Evolutionary conservation across 108 stramenopile species (phyloP), one percentile per base, ranked within the genome.

Genomic region (Skeletonema tropicum): DNA sequence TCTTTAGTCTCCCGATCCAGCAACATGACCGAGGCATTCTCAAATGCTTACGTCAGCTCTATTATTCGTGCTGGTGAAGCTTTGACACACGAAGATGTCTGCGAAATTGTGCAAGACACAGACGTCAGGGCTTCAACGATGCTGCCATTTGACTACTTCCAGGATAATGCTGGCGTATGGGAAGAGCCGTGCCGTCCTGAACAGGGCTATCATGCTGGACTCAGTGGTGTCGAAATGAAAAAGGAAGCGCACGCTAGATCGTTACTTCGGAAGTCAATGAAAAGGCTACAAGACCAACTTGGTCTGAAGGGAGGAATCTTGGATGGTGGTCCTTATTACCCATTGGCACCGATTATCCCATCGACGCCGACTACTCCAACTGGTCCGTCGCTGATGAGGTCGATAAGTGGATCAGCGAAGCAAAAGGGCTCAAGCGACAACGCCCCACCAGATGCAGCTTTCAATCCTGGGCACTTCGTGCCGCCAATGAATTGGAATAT

Each of bases 11-110:
- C 94, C 36, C 68, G 85, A 33, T 76, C 77, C 61, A 74, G 90
- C 23, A 91, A 88, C 15, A 90, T 95, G 91, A 87, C 89, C 15
- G 80, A 92, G 59, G 66, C 86, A 57, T 95, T 95, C 73, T 90
- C 94, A 5, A 85, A 95, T 78, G 87, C 94, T 10, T 95, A 92
- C 66, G 83, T 85, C 10, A 91, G 91, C 66, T 79, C 94, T 31
- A 84, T 92, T 67, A 85, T 92, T 60, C 90, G 91, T 49, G 94
- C 91, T 32, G 94, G 94, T 6, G 91, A 90, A 70, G 92, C 90
- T 33, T 61, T 95, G 12, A 92, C 90, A 12, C 91, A 95, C 60
- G 92, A 89, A 17, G 83, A 91, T 49, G 83, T 95, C 11, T 91
- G 89, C 49, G 92, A 95, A 76, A 68, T 90, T 25, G 90, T 85